Conservation (phyloP, 306 rosid genomes). For the Vigna angularis region DNA sequence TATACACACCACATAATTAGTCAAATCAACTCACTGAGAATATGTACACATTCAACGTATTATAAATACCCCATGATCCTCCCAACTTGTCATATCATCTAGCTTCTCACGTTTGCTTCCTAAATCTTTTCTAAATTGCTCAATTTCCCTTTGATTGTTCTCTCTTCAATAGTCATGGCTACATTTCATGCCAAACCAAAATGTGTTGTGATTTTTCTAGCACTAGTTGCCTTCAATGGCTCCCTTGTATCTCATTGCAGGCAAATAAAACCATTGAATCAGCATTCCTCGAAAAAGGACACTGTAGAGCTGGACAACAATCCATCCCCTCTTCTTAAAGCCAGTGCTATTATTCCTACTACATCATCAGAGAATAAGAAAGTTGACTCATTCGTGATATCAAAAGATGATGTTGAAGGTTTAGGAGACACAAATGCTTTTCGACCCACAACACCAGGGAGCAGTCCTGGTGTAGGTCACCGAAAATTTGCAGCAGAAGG, state of each 20-base stretch:
- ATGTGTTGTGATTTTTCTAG: slow-evolving; percentile 21
- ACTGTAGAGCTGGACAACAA: background rate
- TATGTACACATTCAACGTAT: background rate
- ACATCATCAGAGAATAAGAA: slow-evolving; percentile 31
- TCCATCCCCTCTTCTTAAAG: background rate
- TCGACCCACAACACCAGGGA: slow-evolving; percentile 67
- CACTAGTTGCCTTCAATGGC: slow-evolving; percentile 29
- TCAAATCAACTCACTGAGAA: slow-evolving; percentile 31
- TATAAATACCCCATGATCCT: slow-evolving; percentile 37
- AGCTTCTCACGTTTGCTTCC: background rate
- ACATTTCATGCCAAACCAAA: slow-evolving; percentile 29
- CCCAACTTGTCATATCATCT: slow-evolving; percentile 1
- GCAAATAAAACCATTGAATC: slow-evolving; percentile 33
- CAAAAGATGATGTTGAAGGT: background rate
- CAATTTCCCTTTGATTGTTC: background rate
- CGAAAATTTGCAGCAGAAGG: background rate
- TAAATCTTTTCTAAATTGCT: background rate
- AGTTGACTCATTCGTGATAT: background rate
- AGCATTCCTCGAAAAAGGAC: background rate
- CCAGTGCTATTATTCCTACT: background rate
- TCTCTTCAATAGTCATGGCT: slow-evolving; percentile 26
- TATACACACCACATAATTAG: slow-evolving; percentile 7
- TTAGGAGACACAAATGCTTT: slow-evolving; percentile 31
- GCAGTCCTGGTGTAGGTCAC: slow-evolving; percentile 71
- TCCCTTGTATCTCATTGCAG: slow-evolving; percentile 36